A percentile compares a stretch with the other conserved stretches of the same genome.
These are phyloP conservation scores for Mycothermus thermophilus DNA, from an alignment of 495 filamentous ascomycete species.

Conservation along the genomic window DNA sequence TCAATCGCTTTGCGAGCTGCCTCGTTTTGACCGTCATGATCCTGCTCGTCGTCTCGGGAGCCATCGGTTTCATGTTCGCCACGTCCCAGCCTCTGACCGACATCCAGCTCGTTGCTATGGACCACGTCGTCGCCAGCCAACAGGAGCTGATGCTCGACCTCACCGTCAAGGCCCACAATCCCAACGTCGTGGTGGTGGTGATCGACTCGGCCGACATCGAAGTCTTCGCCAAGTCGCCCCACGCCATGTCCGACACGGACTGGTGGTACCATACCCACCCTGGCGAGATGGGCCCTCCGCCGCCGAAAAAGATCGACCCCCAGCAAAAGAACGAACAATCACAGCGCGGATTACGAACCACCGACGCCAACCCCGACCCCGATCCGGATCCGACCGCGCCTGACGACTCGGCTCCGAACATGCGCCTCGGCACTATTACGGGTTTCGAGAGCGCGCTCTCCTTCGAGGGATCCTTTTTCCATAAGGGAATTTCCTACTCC, in stretches of 20 bases:
- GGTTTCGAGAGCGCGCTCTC: conserved; percentile 73
- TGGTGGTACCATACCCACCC: conserved; percentile 51
- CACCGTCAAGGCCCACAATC: conserved; percentile 76
- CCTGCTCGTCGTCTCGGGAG: conserved; percentile 60
- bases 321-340: no score
- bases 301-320: conserved; percentile 4
- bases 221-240: conserved; percentile 83
- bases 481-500: conserved; percentile 47
- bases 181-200: conserved; percentile 75
- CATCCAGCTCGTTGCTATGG: conserved; percentile 61
- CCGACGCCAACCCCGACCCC: conserved; percentile 5
- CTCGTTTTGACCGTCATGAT: conserved; percentile 61
- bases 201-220: conserved; percentile 76
- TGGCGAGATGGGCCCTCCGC: conserved; percentile 22
- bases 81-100: conserved; percentile 77
- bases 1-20: conserved; percentile 68
- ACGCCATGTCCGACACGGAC: conserved; percentile 60
- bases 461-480: conserved; percentile 80
- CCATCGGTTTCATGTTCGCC: conserved; percentile 73
- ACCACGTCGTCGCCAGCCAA: conserved; percentile 82
- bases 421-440: conserved; percentile 79
- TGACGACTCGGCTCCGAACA: conserved; percentile 53
- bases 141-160: conserved; percentile 94
- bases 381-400: conserved; percentile 50
- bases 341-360: no score